Percentiles rank a stretch among this genome's conserved stretches.
Conservation (phyloP, 805 yeast genomes). For the Candida khao-thaluensis region DNA sequence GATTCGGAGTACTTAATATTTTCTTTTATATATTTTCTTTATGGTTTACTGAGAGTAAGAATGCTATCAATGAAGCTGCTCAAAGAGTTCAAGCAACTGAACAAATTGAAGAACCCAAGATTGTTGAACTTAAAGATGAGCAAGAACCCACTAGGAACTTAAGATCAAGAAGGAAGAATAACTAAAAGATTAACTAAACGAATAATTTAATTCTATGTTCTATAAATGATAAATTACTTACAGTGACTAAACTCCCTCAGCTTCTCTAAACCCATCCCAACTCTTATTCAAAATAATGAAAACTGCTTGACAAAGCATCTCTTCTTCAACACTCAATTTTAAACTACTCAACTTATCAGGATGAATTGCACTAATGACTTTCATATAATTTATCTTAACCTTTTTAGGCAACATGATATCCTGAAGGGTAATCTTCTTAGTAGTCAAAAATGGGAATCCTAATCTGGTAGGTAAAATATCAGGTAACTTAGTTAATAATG, state of each 20-base stretch:
- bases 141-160: slow-evolving; percentile 1
- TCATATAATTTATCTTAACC: slow-evolving; percentile 81
- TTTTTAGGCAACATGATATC: slow-evolving; percentile 88
- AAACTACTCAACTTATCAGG: slow-evolving; percentile 69
- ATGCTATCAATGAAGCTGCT: slow-evolving; percentile 10
- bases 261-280: slow-evolving; percentile 79
- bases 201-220: too few species aligned
- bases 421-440: slow-evolving; percentile 47
- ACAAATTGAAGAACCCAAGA: slow-evolving; percentile 10
- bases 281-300: slow-evolving; percentile 82
- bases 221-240: too few species aligned
- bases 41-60: slow-evolving; percentile 12
- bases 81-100: slow-evolving; percentile 5
- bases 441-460: slow-evolving; percentile 29
- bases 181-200: too few species aligned
- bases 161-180: slow-evolving; percentile 9
- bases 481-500: slow-evolving; percentile 68
- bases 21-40: slow-evolving; percentile 25
- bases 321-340: slow-evolving; percentile 60
- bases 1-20: slow-evolving; percentile 44
- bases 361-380: slow-evolving; percentile 73
- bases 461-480: slow-evolving; percentile 50
- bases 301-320: slow-evolving; percentile 83
- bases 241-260: slow-evolving; percentile 42
- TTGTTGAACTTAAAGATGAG: slow-evolving; percentile 15